These are phyloP conservation scores for Lignosus rhinocerotis DNA, from an alignment of 1,284 basidiomycete species.

Conservation along the genomic window DNA sequence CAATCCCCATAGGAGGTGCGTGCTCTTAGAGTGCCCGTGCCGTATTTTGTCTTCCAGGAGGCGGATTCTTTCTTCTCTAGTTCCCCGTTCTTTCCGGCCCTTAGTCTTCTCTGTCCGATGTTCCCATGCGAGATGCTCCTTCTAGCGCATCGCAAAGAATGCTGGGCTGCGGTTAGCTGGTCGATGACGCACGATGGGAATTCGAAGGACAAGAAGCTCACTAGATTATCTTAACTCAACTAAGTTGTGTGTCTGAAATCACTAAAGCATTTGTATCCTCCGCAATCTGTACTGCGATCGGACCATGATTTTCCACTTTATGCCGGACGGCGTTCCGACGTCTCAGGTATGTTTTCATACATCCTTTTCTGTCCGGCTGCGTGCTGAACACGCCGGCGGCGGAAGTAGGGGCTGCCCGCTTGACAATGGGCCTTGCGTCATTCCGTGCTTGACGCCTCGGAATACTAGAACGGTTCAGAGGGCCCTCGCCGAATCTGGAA, in stretches of 20 bases:
- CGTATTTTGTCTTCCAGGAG: not conserved
- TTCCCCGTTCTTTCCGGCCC: not conserved
- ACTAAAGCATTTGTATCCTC: not conserved
- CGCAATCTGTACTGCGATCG: not conserved
- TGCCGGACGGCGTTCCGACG: not conserved
- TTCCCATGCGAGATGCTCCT: not conserved
- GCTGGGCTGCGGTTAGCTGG: constrained; percentile 79
- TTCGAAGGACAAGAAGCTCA: constrained; percentile 5
- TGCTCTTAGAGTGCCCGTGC: not conserved
- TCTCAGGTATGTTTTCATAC: not conserved
- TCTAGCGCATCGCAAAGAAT: constrained; percentile 91
- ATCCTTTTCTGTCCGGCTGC: not conserved
- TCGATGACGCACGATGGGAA: constrained; percentile 69
- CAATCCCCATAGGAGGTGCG: too few relatives aligned
- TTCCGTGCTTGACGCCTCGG: constrained; percentile 2
- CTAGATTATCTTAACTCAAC: constrained; percentile 11
- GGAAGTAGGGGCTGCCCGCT: not conserved
- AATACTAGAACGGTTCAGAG: not conserved
- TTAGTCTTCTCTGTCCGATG: not conserved
- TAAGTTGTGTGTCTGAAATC: constrained; percentile 7
- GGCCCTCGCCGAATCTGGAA: constrained; percentile 5
- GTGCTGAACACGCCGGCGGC: not conserved
- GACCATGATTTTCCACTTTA: not conserved
- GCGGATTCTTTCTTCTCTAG: not conserved
- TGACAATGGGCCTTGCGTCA: constrained; percentile 2